A percentile compares a stretch with the other conserved stretches of the same genome.
phyloP scores from a whole-genome alignment of 805 yeast species.

The Kodamaea kakaduensis region DNA sequence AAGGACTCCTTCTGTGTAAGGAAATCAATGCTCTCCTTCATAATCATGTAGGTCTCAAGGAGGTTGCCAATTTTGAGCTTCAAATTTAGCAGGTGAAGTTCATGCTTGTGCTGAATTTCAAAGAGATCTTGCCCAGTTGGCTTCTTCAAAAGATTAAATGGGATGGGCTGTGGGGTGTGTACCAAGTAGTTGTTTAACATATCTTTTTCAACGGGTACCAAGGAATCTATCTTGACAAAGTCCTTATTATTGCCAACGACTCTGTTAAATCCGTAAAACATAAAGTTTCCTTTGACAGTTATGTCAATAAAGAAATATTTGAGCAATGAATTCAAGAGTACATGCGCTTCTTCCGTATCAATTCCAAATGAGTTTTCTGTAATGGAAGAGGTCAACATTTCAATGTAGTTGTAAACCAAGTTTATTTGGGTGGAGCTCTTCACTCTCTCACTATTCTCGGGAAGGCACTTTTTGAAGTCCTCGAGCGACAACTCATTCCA shows the following conservation, averaged over 20 bases:
- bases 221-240: slow-evolving; percentile 36
- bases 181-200: slow-evolving; percentile 20
- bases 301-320: slow-evolving; percentile 40
- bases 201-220: slow-evolving; percentile 34
- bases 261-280: slow-evolving; percentile 53
- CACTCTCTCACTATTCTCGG: slow-evolving; percentile 46
- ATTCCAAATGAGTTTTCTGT: slow-evolving; percentile 27
- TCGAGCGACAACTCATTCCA: slow-evolving; percentile 30
- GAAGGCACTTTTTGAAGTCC: slow-evolving; percentile 38
- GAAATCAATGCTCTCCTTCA: slow-evolving; percentile 21
- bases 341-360: slow-evolving; percentile 11
- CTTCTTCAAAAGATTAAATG: slow-evolving; percentile 8
- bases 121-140: slow-evolving; percentile 10
- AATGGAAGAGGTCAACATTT: slow-evolving; percentile 46
- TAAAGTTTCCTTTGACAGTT: slow-evolving; percentile 36
- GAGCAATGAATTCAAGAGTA: slow-evolving; percentile 23
- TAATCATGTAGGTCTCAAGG: slow-evolving; percentile 43
- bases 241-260: slow-evolving; percentile 49
- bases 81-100: slow-evolving; percentile 39
- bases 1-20: slow-evolving; percentile 37
- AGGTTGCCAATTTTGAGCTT: slow-evolving; percentile 45
- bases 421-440: slow-evolving; percentile 40
- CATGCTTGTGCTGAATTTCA: slow-evolving; percentile 34
- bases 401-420: slow-evolving; percentile 50
- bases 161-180: slow-evolving; percentile 27